These are phyloP conservation scores for Oxyria digyna DNA, from an alignment of 148 eudicot species.

Conservation along the genomic window DNA sequence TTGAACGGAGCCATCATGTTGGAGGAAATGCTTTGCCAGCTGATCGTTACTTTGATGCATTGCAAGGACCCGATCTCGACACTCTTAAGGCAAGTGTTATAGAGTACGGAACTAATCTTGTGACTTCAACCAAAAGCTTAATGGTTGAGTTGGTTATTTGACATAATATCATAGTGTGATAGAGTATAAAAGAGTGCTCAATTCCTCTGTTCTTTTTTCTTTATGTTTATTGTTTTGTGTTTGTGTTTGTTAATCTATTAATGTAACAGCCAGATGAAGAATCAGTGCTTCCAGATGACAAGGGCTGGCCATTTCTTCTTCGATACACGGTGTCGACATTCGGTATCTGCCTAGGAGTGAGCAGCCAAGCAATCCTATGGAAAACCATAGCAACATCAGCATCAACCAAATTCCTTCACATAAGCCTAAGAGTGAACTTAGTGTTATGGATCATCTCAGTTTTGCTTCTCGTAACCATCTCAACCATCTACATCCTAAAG, in stretches of 20 bases:
- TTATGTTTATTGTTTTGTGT: too few relatives aligned
- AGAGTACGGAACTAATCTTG: too few relatives aligned
- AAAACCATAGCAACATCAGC: constrained; percentile 45
- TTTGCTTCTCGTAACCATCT: constrained; percentile 26
- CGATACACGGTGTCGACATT: constrained; percentile 64
- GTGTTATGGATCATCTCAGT: constrained; percentile 57
- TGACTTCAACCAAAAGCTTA: too few relatives aligned
- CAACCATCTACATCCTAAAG: constrained; percentile 44
- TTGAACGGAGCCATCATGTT: constrained; percentile 10
- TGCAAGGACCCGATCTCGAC: constrained; percentile 11
- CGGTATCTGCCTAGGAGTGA: constrained; percentile 87
- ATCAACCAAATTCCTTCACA: constrained; percentile 50
- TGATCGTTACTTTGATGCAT: constrained; percentile 11
- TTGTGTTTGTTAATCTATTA: too few relatives aligned
- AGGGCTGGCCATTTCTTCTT: constrained; percentile 90
- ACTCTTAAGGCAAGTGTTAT: constrained; percentile 7
- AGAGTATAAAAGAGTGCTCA: too few relatives aligned
- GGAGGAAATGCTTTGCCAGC: constrained; percentile 1
- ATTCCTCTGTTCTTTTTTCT: too few relatives aligned
- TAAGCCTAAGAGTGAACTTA: constrained; percentile 49
- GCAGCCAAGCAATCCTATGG: constrained; percentile 92
- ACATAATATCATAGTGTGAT: too few relatives aligned
- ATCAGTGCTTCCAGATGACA: constrained; percentile 71
- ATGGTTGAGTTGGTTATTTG: too few relatives aligned
- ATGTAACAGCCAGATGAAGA: constrained; percentile 62